Evolutionary conservation across 2,329 filamentous ascomycete genomes (phyloP).

Genomic region (Pseudogymnoascus sp.): DNA sequence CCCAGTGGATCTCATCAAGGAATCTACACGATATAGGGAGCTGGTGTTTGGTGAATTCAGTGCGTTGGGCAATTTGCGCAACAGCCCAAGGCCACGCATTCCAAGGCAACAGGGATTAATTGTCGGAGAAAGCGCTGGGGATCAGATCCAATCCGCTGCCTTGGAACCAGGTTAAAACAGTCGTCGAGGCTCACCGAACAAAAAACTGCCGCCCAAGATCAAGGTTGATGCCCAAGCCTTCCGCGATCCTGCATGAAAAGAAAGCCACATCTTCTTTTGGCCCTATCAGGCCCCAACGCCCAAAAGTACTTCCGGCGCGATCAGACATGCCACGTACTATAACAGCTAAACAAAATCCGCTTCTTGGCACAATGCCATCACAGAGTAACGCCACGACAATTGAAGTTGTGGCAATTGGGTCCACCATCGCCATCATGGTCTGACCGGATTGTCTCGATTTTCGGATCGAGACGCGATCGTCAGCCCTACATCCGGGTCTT

Average conservation of each 20-base stretch:
- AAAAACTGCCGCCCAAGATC: constrained; percentile 1
- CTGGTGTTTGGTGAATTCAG: not conserved
- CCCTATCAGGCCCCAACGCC: not conserved
- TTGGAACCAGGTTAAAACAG: not conserved
- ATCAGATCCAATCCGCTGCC: not conserved
- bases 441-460: not conserved
- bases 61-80: not conserved
- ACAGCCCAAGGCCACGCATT: constrained; percentile 1
- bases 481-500: constrained; percentile 8
- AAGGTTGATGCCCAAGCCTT: constrained; percentile 9
- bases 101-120: constrained; percentile 1
- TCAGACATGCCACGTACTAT: constrained; percentile 9
- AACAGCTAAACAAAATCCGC: not conserved
- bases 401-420: not conserved
- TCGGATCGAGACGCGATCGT: not conserved
- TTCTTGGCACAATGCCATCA: constrained; percentile 1
- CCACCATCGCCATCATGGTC: not conserved
- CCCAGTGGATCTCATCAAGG: not conserved
- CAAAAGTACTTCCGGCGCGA: not conserved
- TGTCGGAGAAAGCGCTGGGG: not conserved
- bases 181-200: not conserved
- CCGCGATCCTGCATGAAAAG: constrained; percentile 8
- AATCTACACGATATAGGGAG: constrained; percentile 2
- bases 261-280: not conserved
- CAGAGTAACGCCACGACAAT: not conserved